Evolutionary conservation across 176 grass and related monocot genomes (phyloP), one percentile per base, ranked within the genome.

Genomic region (maize (Zea mays)): DNA sequence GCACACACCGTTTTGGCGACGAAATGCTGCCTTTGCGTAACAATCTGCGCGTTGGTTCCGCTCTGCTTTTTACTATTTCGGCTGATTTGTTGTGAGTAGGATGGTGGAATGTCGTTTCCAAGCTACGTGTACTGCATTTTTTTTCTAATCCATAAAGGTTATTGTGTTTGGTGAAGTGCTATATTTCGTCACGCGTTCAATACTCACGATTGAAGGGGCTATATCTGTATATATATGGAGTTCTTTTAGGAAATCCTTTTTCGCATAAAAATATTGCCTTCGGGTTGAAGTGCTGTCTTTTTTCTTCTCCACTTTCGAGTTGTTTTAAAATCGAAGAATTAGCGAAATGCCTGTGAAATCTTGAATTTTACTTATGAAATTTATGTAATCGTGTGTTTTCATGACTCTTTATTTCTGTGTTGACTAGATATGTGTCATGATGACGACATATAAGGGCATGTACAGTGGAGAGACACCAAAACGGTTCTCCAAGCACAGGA

Each of bases 201-300:
- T 70, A 15, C 55, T 71, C 70, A 47, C 46, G 47, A 48, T 44
- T 72, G 57, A 17, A 70, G 12, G 75, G 63, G 7, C 17, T 58
- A 63, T 7, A 48, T 65, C 19, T 16, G 13, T 13, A 57, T 37
- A 62, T 64, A 74, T 39, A 37, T 40, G 11, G 10, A 51, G 34
- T 66, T 77, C 21, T 69, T 75, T 64, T 15, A 7, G 42, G 14
- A 41, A 77, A 5, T 20, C 67, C 27, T 27, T 46, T 75, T 79
- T 46, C 69, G 64, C 55, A 56, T 6, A 80, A 84, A 86, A 73
- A 55, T 75, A 66, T 27, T 63, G 79, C 52, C 62, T 55, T 61
- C 35, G 27, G 44, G 75, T 73, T 51, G 16, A 79, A 70, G 86
- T 84, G 63, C 17, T 58, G 55, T 65, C 65, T 63, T 79, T 58